Conservation (phyloP, 2,329 filamentous ascomycete genomes). For the Drechslerella dactyloides region DNA sequence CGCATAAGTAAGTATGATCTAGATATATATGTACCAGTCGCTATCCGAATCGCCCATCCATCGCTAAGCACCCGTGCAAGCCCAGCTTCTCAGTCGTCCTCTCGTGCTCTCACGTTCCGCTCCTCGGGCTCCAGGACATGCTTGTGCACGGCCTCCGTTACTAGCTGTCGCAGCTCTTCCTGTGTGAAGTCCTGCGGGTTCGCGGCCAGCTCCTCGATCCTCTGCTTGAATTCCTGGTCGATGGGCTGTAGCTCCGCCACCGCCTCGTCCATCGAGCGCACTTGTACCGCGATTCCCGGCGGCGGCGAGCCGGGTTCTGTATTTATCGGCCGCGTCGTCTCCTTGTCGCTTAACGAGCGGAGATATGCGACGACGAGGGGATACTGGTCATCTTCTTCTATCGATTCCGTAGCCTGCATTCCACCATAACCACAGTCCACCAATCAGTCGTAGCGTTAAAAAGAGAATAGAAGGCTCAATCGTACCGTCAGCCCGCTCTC, state of each 20-base stretch:
- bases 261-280: slow-evolving; percentile 74
- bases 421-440: not conserved
- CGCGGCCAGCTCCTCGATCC: slow-evolving; percentile 87
- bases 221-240: slow-evolving; percentile 80
- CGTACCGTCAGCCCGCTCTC: slow-evolving; percentile 76
- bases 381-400: slow-evolving; percentile 78
- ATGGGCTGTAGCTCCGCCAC: slow-evolving; percentile 68
- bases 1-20: no score
- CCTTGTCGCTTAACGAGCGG: slow-evolving; percentile 56
- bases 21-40: not conserved
- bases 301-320: slow-evolving; percentile 65
- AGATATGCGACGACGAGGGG: slow-evolving; percentile 78
- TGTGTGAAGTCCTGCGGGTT: slow-evolving; percentile 84
- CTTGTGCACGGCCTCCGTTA: slow-evolving; percentile 78
- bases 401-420: slow-evolving; percentile 66
- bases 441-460: slow-evolving; percentile 1
- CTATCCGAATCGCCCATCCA: not conserved
- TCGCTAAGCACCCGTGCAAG: not conserved
- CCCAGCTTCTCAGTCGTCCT: slow-evolving; percentile 57
- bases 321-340: slow-evolving; percentile 56
- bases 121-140: slow-evolving; percentile 65
- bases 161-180: slow-evolving; percentile 74
- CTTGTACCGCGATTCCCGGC: slow-evolving; percentile 75
- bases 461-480: not conserved
- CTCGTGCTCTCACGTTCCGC: slow-evolving; percentile 69